Base-by-base conservation (phyloP, 352 stramenopile species). In the Pythium myriotylum region DNA sequence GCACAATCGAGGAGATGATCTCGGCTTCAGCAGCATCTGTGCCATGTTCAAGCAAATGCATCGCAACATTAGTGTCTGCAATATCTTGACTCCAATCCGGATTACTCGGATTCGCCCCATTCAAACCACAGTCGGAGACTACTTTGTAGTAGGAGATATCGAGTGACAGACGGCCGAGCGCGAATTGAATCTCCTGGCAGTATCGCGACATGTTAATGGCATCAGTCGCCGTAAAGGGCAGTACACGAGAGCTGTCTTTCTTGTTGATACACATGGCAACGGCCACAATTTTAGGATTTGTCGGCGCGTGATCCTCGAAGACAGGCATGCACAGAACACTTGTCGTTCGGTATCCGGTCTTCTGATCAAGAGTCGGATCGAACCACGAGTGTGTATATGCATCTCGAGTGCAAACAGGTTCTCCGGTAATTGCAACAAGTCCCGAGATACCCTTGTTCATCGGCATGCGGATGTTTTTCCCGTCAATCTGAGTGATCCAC, bases 261-360 rank as follows among this genome's bases (percentile, higher is more conserved):
- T 97, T 97, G 73, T 97, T 97, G 59, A 96, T 93, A 46, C 88
- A 80, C 75, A 96, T 87, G 4, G 79, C 77, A 13, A 86, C 79
- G 2, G 77, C 77, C 4, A 89, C 79, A 46, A 89, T 84, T 58
- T 88, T 85, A 22, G 79, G 79, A 51, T 86, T 85, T 4, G 33
- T 72, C 1, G 73, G 71, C 5, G 73, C 67, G 50, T 89, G 75
- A 29, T 86, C 79, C 63, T 86, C 79, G 42, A 85, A 83, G 8
- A 94, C 66, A 3, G 83, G 83, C 75, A 90, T 78, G 37, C 74
- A 76, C 37, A 94, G 58, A 16, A 91, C 72, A 24, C 70, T 87
- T 41, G 73, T 83, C 10, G 85, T 92, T 29, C 70, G 63, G 22
- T 90, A 94, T n/a, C 79, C 83, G 3, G 81, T 92, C 61, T 80